These are phyloP conservation scores for Penicillium sumatraense DNA, from an alignment of 2,329 filamentous ascomycete genomes.

Conservation along the genomic window DNA sequence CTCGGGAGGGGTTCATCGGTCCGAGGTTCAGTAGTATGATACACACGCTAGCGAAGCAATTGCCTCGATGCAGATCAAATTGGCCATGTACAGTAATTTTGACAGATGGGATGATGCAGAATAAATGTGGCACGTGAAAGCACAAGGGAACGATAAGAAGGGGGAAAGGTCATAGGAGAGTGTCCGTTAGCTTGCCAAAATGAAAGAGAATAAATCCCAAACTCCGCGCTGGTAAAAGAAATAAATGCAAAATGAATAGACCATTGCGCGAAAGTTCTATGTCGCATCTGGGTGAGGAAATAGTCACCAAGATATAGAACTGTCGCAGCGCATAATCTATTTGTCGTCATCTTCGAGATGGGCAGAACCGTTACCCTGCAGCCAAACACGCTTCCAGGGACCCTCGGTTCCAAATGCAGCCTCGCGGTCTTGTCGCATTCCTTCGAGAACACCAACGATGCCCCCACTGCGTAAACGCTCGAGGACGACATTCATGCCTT, in stretches of 20 bases:
- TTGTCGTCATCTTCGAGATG: conserved; percentile 36
- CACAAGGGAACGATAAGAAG: conserved; percentile 17
- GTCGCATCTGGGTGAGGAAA: background rate
- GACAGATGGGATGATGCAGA: background rate
- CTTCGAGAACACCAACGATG: conserved; percentile 70
- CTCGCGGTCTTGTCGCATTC: conserved; percentile 67
- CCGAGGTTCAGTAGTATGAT: conserved; percentile 10
- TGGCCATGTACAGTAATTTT: conserved; percentile 9
- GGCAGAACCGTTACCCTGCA: conserved; percentile 35
- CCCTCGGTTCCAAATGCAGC: conserved; percentile 42
- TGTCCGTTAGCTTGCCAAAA: conserved; percentile 17
- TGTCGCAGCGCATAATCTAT: conserved; percentile 9
- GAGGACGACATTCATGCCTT: conserved; percentile 70
- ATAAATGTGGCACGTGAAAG: background rate
- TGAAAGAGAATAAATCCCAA: conserved; percentile 17
- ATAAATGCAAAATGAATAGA: conserved; percentile 7
- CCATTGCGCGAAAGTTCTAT: background rate
- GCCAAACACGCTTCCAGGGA: conserved; percentile 49
- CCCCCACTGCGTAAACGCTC: conserved; percentile 68
- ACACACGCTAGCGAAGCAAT: conserved; percentile 19
- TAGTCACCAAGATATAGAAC: background rate
- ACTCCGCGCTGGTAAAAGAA: conserved; percentile 32
- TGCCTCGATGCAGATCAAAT: conserved; percentile 14
- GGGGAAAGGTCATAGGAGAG: conserved; percentile 26
- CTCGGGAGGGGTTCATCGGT: background rate